Evolutionary conservation across 805 yeast species (phyloP).

Genomic region (Suhomyces vadensis): DNA sequence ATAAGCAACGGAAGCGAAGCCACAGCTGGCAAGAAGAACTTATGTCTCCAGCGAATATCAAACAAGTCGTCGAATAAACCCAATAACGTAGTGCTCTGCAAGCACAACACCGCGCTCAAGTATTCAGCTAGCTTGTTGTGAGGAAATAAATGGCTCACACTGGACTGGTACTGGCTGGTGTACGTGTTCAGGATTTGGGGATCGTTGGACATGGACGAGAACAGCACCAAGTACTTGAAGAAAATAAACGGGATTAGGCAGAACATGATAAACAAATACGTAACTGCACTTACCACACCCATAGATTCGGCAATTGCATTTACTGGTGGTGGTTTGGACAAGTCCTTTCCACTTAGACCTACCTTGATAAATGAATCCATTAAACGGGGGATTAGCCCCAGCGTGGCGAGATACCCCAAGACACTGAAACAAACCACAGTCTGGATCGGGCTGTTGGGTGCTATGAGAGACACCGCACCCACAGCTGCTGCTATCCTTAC

Average conservation of each 20-base stretch:
- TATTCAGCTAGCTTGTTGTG: conserved; percentile 83
- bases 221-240: conserved; percentile 66
- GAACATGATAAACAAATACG: conserved; percentile 78
- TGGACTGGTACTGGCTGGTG: conserved; percentile 34
- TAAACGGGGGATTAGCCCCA: conserved; percentile 66
- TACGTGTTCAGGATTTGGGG: conserved; percentile 33
- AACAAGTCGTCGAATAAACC: conserved; percentile 94
- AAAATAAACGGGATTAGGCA: conserved; percentile 87
- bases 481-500: conserved; percentile 14
- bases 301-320: conserved; percentile 75
- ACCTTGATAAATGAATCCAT: conserved; percentile 65
- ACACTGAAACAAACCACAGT: conserved; percentile 68
- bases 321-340: conserved; percentile 76
- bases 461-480: conserved; percentile 24
- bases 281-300: conserved; percentile 85
- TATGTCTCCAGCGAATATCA: conserved; percentile 96
- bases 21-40: conserved; percentile 91
- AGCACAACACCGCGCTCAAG: conserved; percentile 77
- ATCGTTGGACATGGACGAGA: conserved; percentile 38
- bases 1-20: conserved; percentile 89
- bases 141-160: conserved; percentile 55
- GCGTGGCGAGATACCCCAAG: conserved; percentile 63
- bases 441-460: conserved; percentile 49
- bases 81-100: conserved; percentile 78
- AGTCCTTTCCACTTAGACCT: conserved; percentile 85